A percentile compares a stretch with the other conserved stretches of the same genome.
Evolutionary conservation across 2,329 filamentous ascomycete species (phyloP).

Genomic region (Gnomoniopsis smithogilvyi): DNA sequence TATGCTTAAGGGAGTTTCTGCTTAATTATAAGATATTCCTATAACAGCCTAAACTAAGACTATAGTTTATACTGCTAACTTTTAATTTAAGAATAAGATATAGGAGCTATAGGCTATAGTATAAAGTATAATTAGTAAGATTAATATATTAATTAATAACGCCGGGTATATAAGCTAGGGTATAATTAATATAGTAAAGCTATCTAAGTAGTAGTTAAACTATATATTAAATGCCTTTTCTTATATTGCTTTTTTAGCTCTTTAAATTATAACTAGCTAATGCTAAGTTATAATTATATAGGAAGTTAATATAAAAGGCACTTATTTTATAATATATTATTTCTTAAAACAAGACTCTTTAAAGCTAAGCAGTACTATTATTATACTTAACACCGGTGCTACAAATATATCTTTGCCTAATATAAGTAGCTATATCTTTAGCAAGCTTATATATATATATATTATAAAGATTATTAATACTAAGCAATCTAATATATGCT

Average conservation of each 20-base stretch:
- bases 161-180: slow-evolving; percentile 16
- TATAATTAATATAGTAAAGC: slow-evolving; percentile 14
- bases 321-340: slow-evolving; percentile 19
- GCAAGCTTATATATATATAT: slow-evolving; percentile 18
- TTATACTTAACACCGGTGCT: slow-evolving; percentile 19
- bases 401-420: slow-evolving; percentile 10
- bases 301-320: slow-evolving; percentile 21
- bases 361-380: slow-evolving; percentile 17
- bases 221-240: neutral
- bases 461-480: slow-evolving; percentile 21
- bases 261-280: neutral
- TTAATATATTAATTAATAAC: slow-evolving; percentile 20
- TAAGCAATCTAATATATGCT: slow-evolving; percentile 8
- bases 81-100: slow-evolving; percentile 19
- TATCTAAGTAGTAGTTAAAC: slow-evolving; percentile 8
- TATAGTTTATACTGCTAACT: slow-evolving; percentile 17
- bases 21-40: slow-evolving; percentile 14
- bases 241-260: neutral
- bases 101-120: slow-evolving; percentile 16
- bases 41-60: slow-evolving; percentile 17
- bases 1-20: slow-evolving; percentile 19
- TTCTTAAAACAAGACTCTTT: slow-evolving; percentile 18
- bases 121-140: slow-evolving; percentile 14
- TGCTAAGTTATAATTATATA: slow-evolving; percentile 10
- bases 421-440: slow-evolving; percentile 19